Evolutionary conservation across 2,329 filamentous ascomycete species (phyloP).

Genomic region (Fusarium pseudonygamai): DNA sequence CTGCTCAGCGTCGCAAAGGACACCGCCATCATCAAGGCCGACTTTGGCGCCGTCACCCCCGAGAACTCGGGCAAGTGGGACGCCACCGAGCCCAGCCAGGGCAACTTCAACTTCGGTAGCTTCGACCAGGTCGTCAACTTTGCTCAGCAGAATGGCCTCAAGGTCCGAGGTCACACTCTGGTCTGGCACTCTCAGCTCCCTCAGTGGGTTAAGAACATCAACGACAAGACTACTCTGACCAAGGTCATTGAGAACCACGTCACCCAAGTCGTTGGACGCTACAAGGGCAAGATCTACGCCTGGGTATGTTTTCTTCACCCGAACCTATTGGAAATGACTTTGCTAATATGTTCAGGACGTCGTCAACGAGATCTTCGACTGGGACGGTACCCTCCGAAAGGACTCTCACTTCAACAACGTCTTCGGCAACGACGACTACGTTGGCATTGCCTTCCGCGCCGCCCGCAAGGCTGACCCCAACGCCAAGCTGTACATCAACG

Average conservation of each 20-base stretch:
- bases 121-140: constrained; percentile 70
- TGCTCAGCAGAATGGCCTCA: constrained; percentile 62
- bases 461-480: constrained; percentile 72
- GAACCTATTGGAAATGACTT: accelerated
- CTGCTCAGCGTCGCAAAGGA: constrained; percentile 54
- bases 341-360: constrained; percentile 58
- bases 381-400: constrained; percentile 66
- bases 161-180: constrained; percentile 71
- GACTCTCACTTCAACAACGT: constrained; percentile 72
- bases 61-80: constrained; percentile 81
- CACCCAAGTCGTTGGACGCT: constrained; percentile 63
- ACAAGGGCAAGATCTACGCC: constrained; percentile 67
- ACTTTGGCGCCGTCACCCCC: constrained; percentile 72
- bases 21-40: constrained; percentile 62
- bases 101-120: constrained; percentile 64
- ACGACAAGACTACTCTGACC: constrained; percentile 61
- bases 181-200: constrained; percentile 72
- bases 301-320: background rate
- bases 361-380: constrained; percentile 72
- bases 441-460: constrained; percentile 74
- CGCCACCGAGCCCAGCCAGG: constrained; percentile 48
- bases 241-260: constrained; percentile 68
- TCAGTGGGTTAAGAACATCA: constrained; percentile 67
- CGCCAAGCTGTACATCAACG: constrained; percentile 80
- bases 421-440: constrained; percentile 75